Percentiles rank a stretch among this genome's conserved stretches.
These are phyloP conservation scores for Bacterosira constricta DNA, from an alignment of 108 stramenopile species.

Conservation along the genomic window DNA sequence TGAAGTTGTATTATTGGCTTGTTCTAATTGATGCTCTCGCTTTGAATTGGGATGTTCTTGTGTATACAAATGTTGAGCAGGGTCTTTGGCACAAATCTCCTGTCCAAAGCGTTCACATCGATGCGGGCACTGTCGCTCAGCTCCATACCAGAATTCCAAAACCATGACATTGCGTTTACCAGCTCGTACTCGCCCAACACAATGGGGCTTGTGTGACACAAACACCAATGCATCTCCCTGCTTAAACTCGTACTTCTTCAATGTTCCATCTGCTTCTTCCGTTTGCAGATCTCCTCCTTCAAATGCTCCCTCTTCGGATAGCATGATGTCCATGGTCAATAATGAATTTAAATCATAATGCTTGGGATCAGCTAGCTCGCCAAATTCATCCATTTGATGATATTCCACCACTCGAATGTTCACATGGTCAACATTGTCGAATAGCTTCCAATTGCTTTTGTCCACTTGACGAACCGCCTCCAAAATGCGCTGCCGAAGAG, in stretches of 20 bases:
- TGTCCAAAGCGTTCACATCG: conserved; percentile 31
- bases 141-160: conserved; percentile 37
- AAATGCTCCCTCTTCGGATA: conserved; percentile 20
- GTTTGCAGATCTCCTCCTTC: conserved; percentile 29
- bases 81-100: conserved; percentile 26
- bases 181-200: conserved; percentile 11
- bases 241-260: conserved; percentile 17
- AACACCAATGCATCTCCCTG: conserved; percentile 37
- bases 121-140: conserved; percentile 31
- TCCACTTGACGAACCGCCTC: conserved; percentile 23
- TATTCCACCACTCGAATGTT: conserved; percentile 34
- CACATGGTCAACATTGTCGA: conserved; percentile 31
- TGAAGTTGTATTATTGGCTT: neutral
- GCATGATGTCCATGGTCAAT: conserved; percentile 28
- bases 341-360: conserved; percentile 37
- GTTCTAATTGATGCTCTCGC: neutral
- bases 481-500: conserved; percentile 15
- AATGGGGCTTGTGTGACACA: conserved; percentile 35
- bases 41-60: conserved; percentile 5
- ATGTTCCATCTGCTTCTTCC: conserved; percentile 20
- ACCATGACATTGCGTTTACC: conserved; percentile 41
- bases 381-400: conserved; percentile 30
- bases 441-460: conserved; percentile 20
- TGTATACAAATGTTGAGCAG: conserved; percentile 16
- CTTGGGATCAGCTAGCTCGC: conserved; percentile 20